phyloP scores from a whole-genome alignment of 1,139 yeast species.

The Kurtzmaniella quercitrusa region DNA sequence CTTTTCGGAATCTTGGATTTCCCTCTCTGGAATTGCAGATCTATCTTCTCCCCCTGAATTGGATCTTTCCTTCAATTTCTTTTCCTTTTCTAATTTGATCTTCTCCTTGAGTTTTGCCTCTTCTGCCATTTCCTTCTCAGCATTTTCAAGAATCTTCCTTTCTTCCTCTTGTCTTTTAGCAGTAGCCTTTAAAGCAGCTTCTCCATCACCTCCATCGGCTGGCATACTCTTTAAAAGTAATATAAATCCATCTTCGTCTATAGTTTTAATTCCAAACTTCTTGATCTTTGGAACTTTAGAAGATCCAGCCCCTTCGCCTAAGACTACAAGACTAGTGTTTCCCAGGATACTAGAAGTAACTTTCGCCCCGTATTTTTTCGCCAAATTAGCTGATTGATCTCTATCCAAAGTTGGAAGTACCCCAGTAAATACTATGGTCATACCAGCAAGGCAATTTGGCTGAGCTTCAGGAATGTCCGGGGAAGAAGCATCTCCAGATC shows the following conservation, averaged over 20 bases:
- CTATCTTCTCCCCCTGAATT: conserved; percentile 8
- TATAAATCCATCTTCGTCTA: conserved; percentile 82
- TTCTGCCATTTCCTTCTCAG: conserved; percentile 32
- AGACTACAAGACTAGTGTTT: conserved; percentile 81
- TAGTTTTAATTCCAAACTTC: conserved; percentile 68
- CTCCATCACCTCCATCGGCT: conserved; percentile 85
- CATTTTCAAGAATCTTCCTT: conserved; percentile 45
- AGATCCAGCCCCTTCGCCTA: conserved; percentile 97
- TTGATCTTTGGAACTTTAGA: conserved; percentile 83
- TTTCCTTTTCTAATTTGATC: conserved; percentile 14
- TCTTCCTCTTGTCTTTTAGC: conserved; percentile 68
- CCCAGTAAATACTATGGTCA: conserved; percentile 93
- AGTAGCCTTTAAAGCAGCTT: conserved; percentile 67
- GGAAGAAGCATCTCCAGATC: conserved; percentile 12
- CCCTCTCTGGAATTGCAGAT: conserved; percentile 19
- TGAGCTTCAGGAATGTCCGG: conserved; percentile 67
- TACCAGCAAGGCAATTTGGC: conserved; percentile 78
- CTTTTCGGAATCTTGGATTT: conserved; percentile 46
- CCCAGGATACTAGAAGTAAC: conserved; percentile 85
- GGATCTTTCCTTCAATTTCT: conserved; percentile 22
- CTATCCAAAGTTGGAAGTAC: conserved; percentile 76
- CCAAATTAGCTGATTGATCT: conserved; percentile 67
- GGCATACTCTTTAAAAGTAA: conserved; percentile 78
- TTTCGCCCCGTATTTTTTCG: conserved; percentile 88
- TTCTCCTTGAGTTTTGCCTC: conserved; percentile 42